Evolutionary conservation across 176 grass and related monocot genomes (phyloP), one percentile per base, ranked within the genome.

Genomic region (Eleusine indica): DNA sequence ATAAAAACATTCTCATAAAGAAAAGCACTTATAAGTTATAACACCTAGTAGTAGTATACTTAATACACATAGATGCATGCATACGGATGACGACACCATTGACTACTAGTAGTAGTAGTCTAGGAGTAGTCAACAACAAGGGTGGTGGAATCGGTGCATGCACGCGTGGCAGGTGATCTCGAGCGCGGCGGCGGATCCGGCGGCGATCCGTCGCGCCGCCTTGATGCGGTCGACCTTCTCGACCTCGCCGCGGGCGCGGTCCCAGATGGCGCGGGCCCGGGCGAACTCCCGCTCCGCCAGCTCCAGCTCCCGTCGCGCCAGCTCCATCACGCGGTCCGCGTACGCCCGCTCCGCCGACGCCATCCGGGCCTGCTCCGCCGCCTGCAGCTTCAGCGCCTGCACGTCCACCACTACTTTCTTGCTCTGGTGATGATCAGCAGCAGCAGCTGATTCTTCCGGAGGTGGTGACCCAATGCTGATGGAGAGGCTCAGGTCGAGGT

Each of bases 131-230:
- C 3, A 4, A 7, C 7, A 52, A 38, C 38, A 90, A 91, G 58
- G 0, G 7, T 87, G 87, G 22, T 84, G 83, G 82, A 97, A 97
- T 41, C 85, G 71, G 73, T 90, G 94, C 85, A 83, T 87, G 75
- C 94, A 97, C 47, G 89, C 78, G 72, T 92, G 89, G 86, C 94
- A 97, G 58, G 89, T 97, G 82, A 97, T 97, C 89, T 97, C 94
- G 83, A 94, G 71, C 78, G 80, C 86, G 21, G 94, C 66, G 29
- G 91, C 66, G 29, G 88, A 77, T 52, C 82, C 88, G 2, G 35
- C 19, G 1, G 35, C 78, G 76, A 89, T 78, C 47, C 89, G 84
- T 44, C 87, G 78, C 28, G 87, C 75, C 29, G 91, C 91, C 77
- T 97, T 97, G 7, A 94, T 71, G 75, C 89, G 90, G 79, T 97